Percentiles rank a stretch among this genome's conserved stretches.
Conservation (phyloP, 129 eudicot genomes). For the Arctium lappa region DNA sequence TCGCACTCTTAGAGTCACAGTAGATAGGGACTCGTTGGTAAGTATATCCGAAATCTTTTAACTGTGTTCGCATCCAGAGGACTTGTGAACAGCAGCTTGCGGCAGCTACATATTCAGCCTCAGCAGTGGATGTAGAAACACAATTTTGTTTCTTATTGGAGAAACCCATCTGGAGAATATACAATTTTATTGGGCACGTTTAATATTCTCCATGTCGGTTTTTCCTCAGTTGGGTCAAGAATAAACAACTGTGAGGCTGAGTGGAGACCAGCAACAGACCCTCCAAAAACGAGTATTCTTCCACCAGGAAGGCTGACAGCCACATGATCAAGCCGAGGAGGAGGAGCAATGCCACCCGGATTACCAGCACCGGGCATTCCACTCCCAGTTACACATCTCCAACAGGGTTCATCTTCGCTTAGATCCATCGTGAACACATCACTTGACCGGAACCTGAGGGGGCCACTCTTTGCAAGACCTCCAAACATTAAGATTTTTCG, state of each 20-base stretch:
- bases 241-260: slow-evolving; percentile 53
- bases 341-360: slow-evolving; percentile 62
- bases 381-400: slow-evolving; percentile 56
- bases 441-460: slow-evolving; percentile 49
- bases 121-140: no score
- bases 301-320: slow-evolving; percentile 72
- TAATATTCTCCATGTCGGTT: slow-evolving; percentile 54
- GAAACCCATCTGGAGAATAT: no score
- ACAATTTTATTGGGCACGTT: slow-evolving; percentile 16
- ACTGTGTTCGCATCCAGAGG: no score
- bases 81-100: no score
- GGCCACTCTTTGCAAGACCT: slow-evolving; percentile 78
- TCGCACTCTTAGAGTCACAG: no score
- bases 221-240: slow-evolving; percentile 58
- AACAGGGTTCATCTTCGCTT: slow-evolving; percentile 45
- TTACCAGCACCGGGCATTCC: slow-evolving; percentile 58
- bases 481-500: slow-evolving; percentile 79
- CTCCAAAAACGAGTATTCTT: slow-evolving; percentile 59
- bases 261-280: slow-evolving; percentile 67
- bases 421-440: slow-evolving; percentile 48
- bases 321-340: slow-evolving; percentile 62
- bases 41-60: no score
- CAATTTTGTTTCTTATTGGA: no score
- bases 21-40: no score
- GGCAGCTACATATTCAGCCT: no score